Evolutionary conservation across 768 basidiomycete genomes (phyloP).

Genomic region (Lactarius quietus): DNA sequence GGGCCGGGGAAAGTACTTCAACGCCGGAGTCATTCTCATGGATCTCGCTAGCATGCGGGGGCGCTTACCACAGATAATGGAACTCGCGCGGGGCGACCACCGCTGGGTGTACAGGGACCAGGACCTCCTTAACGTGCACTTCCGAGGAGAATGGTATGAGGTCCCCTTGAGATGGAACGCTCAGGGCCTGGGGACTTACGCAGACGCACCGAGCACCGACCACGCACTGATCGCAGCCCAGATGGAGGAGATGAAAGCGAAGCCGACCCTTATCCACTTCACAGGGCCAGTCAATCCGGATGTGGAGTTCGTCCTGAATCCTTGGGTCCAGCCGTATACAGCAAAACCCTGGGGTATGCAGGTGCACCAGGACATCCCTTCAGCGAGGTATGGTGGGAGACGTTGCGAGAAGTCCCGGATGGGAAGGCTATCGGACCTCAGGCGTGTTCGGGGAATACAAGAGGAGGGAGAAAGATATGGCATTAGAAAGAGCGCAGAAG

Average conservation of each 20-base stretch:
- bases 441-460: neutral
- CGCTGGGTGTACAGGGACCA: conserved; percentile 43
- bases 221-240: conserved; percentile 32
- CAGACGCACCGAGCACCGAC: conserved; percentile 35
- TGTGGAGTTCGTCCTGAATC: conserved; percentile 45
- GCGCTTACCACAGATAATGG: conserved; percentile 30
- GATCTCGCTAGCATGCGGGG: conserved; percentile 42
- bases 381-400: conserved; percentile 45
- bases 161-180: conserved; percentile 51
- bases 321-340: conserved; percentile 49
- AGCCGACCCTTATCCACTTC: conserved; percentile 53
- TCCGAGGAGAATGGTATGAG: conserved; percentile 41
- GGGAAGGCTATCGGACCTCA: conserved; percentile 34
- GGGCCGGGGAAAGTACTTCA: conserved; percentile 44
- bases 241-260: conserved; percentile 35
- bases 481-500: neutral
- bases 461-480: conserved; percentile 1
- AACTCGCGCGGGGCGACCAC: conserved; percentile 30
- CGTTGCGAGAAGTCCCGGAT: conserved; percentile 40
- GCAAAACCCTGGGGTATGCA: conserved; percentile 59
- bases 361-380: conserved; percentile 52
- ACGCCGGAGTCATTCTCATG: conserved; percentile 52
- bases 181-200: conserved; percentile 55
- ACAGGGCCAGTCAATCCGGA: conserved; percentile 52
- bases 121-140: conserved; percentile 48